A percentile compares a stretch with the other conserved stretches of the same genome.
Evolutionary conservation across 371 early-diverging fungal genomes (phyloP).

Genomic region (Zopfochytrium polystomum): DNA sequence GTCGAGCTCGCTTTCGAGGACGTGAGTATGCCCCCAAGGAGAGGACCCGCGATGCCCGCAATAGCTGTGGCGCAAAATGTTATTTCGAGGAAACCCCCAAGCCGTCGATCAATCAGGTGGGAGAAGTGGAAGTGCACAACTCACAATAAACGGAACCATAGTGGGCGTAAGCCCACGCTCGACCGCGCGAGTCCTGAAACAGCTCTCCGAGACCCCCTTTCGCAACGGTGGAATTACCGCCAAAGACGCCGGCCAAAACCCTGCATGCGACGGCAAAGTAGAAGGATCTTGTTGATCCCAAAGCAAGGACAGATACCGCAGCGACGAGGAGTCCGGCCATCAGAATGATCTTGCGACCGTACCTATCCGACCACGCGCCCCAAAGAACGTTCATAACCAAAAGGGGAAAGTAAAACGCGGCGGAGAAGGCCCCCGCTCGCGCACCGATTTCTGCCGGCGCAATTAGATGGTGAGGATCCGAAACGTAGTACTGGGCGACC

Average conservation of each 20-base stretch:
- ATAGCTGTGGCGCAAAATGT: conserved; percentile 9
- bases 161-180: conserved; percentile 38
- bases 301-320: conserved; percentile 20
- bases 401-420: conserved; percentile 43
- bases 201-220: conserved; percentile 49
- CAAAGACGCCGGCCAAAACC: conserved; percentile 51
- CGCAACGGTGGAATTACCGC: conserved; percentile 45
- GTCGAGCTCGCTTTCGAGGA: not conserved
- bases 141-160: conserved; percentile 39
- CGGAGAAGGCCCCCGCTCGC: conserved; percentile 38
- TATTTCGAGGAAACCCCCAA: too few relatives aligned
- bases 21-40: conserved; percentile 39
- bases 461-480: not conserved
- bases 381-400: conserved; percentile 48
- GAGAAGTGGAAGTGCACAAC: not conserved
- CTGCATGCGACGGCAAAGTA: conserved; percentile 29
- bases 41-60: conserved; percentile 45
- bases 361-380: conserved; percentile 40
- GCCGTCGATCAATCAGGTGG: not conserved
- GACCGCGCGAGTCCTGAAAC: conserved; percentile 19
- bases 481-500: conserved; percentile 5
- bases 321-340: conserved; percentile 32
- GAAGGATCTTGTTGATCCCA: conserved; percentile 30
- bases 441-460: conserved; percentile 23
- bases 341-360: conserved; percentile 33